Evolutionary conservation across 306 rosid species (phyloP), one percentile per base, ranked within the genome.

Genomic region (Trichosanthes cucumerina): DNA sequence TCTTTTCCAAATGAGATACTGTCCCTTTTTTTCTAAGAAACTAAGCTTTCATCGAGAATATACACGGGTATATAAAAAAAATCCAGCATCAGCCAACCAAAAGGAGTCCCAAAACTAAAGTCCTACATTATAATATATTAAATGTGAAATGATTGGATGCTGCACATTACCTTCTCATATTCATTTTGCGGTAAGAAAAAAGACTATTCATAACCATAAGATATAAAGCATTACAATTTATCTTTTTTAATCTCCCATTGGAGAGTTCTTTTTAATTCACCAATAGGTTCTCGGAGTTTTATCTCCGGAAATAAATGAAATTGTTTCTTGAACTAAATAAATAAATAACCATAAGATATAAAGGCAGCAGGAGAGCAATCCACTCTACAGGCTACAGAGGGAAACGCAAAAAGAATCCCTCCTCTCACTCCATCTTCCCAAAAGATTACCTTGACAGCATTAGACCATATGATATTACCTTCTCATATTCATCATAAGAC

Each of bases 401-500:
- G 64, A 57, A 57, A 57, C 23, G 11, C 31, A 10, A 23, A 57
- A 56, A 21, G 31, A 9, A 23, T 23, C 28, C 62, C 12, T 65
- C 73, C 49, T 65, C 47, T 38, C 73, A 65, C 49, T 21, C 39
- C 75, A 21, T 53, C 39, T 41, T 68, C 53, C 74, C 75, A 21
- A 68, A 41, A 15, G 75, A n/a, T 68, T 21, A 39, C 75, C 65
- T 24, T 58, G 34, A 58, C 14, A 26, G 33, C 75, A 58, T 24
- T n/a, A n/a, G 52, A 68, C 19, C 53, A 68, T n/a, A 68, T 68
- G 75, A 46, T 50, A 82, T 88, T 92, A 95, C 99, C 99, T 95
- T 89, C 97, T 91, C 93, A 90, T 87, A 85, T 91, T 95, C 96
- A 88, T 91, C 99, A 95, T 91, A 82, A 95, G 85, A 80, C 99